Percentiles rank a stretch among this genome's conserved stretches.
phyloP scores from a whole-genome alignment of 2,329 filamentous ascomycete species.

The Drechmeria coniospora region DNA sequence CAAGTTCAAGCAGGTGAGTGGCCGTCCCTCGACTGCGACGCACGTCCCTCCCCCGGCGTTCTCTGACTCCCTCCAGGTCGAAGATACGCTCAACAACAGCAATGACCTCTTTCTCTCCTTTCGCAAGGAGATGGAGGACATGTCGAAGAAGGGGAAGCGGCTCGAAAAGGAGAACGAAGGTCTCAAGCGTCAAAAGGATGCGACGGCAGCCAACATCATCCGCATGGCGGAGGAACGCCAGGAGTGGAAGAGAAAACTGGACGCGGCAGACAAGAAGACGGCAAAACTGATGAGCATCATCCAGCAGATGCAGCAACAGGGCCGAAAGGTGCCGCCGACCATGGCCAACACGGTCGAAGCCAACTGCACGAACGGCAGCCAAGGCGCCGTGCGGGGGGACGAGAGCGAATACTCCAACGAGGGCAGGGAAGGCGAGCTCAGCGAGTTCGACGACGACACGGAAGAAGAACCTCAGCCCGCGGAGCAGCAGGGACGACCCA shows the following conservation, averaged over 20 bases:
- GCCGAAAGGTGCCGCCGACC: constrained; percentile 57
- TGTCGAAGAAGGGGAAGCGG: constrained; percentile 97
- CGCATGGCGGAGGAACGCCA: constrained; percentile 95
- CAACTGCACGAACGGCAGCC: constrained; percentile 38
- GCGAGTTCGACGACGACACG: constrained; percentile 49
- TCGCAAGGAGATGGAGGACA: constrained; percentile 98
- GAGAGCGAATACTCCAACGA: constrained; percentile 51
- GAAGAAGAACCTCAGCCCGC: constrained; percentile 31
- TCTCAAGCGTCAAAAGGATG: constrained; percentile 82
- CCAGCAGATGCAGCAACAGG: constrained; percentile 90
- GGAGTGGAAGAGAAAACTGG: constrained; percentile 55
- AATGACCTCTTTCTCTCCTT: constrained; percentile 96
- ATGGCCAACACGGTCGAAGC: constrained; percentile 44
- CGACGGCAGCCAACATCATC: constrained; percentile 85
- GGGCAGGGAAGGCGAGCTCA: constrained; percentile 45
- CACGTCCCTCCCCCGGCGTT: neutral
- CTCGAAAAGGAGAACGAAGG: constrained; percentile 92
- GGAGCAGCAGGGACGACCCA: constrained; percentile 17
- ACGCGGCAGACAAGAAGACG: constrained; percentile 50
- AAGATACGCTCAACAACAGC: constrained; percentile 96
- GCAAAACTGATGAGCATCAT: constrained; percentile 89
- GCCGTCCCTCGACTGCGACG: neutral
- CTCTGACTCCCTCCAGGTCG: constrained; percentile 46
- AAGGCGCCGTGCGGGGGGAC: constrained; percentile 33
- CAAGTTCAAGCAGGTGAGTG: constrained; percentile 93